Percentiles rank a stretch among this genome's conserved stretches.
Conservation (phyloP, 208 protist species). For the Trypanosoma lewisi region DNA sequence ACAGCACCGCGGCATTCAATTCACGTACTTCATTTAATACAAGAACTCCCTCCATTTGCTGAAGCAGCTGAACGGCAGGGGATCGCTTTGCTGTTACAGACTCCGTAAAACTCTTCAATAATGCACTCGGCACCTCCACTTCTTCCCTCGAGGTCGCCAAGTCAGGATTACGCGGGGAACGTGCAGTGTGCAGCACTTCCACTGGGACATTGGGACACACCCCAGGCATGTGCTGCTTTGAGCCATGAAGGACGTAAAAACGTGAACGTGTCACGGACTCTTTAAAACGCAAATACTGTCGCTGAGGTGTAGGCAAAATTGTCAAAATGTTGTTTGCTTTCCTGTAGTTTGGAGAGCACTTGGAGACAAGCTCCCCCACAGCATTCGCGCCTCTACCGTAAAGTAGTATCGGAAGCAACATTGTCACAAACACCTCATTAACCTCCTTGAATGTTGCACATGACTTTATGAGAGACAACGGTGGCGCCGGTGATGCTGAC, state of each 20-base stretch:
- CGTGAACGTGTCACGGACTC: constrained; percentile 42
- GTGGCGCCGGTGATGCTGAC: too few relatives aligned
- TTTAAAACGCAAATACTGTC: constrained; percentile 55
- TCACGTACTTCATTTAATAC: constrained; percentile 77
- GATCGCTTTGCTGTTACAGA: constrained; percentile 25
- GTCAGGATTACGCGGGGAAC: constrained; percentile 22
- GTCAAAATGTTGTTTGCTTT: constrained; percentile 61
- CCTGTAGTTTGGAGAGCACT: constrained; percentile 37
- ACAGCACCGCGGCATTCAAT: constrained; percentile 58
- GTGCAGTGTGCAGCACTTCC: constrained; percentile 38
- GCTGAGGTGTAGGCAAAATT: constrained; percentile 71
- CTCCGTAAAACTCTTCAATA: constrained; percentile 25
- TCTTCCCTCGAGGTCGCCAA: constrained; percentile 12
- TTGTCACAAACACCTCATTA: constrained; percentile 76
- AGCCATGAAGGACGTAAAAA: constrained; percentile 50
- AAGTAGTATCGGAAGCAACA: constrained; percentile 67
- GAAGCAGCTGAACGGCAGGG: constrained; percentile 47
- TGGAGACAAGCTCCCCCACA: constrained; percentile 37
- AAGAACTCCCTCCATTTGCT: constrained; percentile 58
- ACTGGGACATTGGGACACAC: constrained; percentile 49
- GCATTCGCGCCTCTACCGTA: constrained; percentile 38
- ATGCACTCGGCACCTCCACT: constrained; percentile 21
- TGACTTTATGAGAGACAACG: constrained; percentile 36
- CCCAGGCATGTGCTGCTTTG: constrained; percentile 57
- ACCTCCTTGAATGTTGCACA: constrained; percentile 80